Evolutionary conservation across 441 rosid genomes (phyloP), one percentile per base, ranked within the genome.

Genomic region (Gossypium schwendimanii): DNA sequence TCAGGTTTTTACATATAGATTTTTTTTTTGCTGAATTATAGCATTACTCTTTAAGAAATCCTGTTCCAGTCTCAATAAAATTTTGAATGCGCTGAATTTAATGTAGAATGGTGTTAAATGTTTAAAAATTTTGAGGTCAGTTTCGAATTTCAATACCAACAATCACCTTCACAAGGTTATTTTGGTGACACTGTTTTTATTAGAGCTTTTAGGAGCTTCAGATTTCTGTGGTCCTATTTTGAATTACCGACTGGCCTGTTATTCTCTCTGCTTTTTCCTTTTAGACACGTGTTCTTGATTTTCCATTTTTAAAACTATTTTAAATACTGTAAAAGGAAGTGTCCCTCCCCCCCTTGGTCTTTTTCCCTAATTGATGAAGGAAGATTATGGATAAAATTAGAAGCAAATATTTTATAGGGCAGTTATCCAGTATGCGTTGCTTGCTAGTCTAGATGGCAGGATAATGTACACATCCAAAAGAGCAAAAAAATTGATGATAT

Each of bases 1-100:
- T 86, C 99, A 94, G 96, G 99, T 90, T 21, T 60, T 63, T 14
- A 49, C 21, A 23, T 55, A 36, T 49, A 23, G 36, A 44, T 54
- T 1, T 54, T 1, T 52, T 58, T 78, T 26, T 23, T 53, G 8
- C 8, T 21, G 5, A 39, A 55, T 45, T 31, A 39, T 71, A 15
- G 57, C 61, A 57, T 15, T 54, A 53, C 21, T 10, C 15, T 28
- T 14, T 52, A 53, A 28, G 53, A 54, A 58, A 55, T 44, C 52
- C 57, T 55, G 7, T 28, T 55, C 54, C 26, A 62, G 3, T 70
- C 47, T 54, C 59, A 0, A 23, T 68, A 52, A 49, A 24, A 54
- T 26, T 36, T 49, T 17, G 60, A 33, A 18, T 21, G 49, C 23
- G 12, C 33, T 58, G 70, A 71, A 26, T 57, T 74, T 47, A 33